Conservation (phyloP, 2,329 filamentous ascomycete species). For the Fusarium brevicatenulatum region DNA sequence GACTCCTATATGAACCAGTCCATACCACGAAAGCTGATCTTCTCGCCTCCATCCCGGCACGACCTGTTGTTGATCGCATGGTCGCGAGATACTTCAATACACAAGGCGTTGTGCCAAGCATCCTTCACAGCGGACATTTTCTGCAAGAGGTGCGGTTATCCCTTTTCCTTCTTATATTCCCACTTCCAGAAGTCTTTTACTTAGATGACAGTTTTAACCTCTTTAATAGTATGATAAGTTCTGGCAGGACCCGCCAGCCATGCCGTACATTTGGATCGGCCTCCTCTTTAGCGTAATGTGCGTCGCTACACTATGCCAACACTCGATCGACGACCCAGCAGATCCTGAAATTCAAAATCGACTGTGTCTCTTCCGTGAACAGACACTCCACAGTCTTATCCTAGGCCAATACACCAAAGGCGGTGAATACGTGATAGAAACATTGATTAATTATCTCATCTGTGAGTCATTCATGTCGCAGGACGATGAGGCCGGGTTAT, state of each 20-base stretch:
- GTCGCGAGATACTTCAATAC: not conserved
- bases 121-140: not conserved
- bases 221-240: not conserved
- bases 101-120: not conserved
- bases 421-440: conserved; percentile 25
- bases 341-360: not conserved
- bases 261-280: not conserved
- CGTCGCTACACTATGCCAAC: not conserved
- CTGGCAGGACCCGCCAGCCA: not conserved
- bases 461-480: conserved; percentile 20
- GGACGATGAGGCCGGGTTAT: conserved; percentile 3
- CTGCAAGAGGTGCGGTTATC: not conserved
- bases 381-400: not conserved
- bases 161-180: no score
- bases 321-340: not conserved
- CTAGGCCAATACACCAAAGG: conserved; percentile 21
- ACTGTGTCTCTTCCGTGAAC: not conserved
- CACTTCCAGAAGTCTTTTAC: no score
- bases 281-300: not conserved
- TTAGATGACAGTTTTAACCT: no score
- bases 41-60: fast-evolving
- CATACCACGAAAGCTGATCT: not conserved
- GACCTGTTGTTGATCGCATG: not conserved
- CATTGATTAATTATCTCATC: conserved; percentile 21
- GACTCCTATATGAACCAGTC: not conserved